phyloP scores from a whole-genome alignment of 2,329 filamentous ascomycete genomes.

The Trichocomaceae sp. region DNA sequence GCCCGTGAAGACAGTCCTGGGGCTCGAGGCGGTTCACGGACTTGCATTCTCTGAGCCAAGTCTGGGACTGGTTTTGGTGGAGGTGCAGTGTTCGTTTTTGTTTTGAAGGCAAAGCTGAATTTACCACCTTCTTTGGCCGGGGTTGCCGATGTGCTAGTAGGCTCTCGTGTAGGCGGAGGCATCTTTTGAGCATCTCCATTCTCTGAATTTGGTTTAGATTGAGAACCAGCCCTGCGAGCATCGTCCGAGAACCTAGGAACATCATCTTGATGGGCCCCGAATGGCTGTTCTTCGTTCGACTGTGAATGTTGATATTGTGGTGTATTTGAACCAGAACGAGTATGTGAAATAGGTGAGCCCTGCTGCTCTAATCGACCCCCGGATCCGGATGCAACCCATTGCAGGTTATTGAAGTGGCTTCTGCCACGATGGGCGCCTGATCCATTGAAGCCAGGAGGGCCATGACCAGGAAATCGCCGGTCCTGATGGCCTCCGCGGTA shows the following conservation, averaged over 20 bases:
- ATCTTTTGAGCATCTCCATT: slow-evolving; percentile 43
- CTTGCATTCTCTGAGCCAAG: slow-evolving; percentile 42
- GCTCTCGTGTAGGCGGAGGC: slow-evolving; percentile 50
- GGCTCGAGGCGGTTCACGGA: slow-evolving; percentile 34
- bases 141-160: slow-evolving; percentile 47
- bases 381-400: slow-evolving; percentile 60
- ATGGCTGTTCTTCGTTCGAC: slow-evolving; percentile 24
- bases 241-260: slow-evolving; percentile 54
- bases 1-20: slow-evolving; percentile 33
- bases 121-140: slow-evolving; percentile 52
- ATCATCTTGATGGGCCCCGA: slow-evolving; percentile 24
- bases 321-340: slow-evolving; percentile 22
- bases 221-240: slow-evolving; percentile 57
- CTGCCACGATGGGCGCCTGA: slow-evolving; percentile 47
- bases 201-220: slow-evolving; percentile 41
- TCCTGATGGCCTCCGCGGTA: slow-evolving; percentile 54
- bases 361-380: slow-evolving; percentile 46
- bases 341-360: slow-evolving; percentile 34
- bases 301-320: slow-evolving; percentile 20
- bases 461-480: slow-evolving; percentile 39
- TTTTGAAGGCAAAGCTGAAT: slow-evolving; percentile 92
- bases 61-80: slow-evolving; percentile 47
- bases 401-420: slow-evolving; percentile 59
- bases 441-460: slow-evolving; percentile 43
- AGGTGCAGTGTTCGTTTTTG: slow-evolving; percentile 57